Percentiles rank a stretch among this genome's conserved stretches.
These are phyloP conservation scores for Hylodesmum podocarpum DNA, from an alignment of 306 rosid species.

Conservation along the genomic window DNA sequence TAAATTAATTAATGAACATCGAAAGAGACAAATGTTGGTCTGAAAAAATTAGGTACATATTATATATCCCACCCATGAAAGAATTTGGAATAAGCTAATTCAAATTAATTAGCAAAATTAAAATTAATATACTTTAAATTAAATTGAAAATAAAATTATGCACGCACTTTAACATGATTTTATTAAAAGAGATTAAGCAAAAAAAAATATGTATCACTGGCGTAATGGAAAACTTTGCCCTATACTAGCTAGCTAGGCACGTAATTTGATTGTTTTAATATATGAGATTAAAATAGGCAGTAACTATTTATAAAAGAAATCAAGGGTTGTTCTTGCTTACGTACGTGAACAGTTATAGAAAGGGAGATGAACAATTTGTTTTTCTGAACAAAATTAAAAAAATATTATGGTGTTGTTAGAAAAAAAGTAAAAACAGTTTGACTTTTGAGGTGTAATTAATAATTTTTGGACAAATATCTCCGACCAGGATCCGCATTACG, in stretches of 20 bases:
- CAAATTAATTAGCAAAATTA: not conserved
- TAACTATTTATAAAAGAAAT: not conserved
- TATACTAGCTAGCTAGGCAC: not conserved
- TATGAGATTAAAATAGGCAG: not conserved
- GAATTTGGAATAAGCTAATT: not conserved
- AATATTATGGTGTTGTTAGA: not conserved
- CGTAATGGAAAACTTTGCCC: not conserved
- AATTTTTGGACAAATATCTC: slow-evolving; percentile 2
- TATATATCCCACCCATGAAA: not conserved
- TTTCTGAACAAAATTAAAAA: not conserved
- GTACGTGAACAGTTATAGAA: not conserved
- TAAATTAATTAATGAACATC: not conserved
- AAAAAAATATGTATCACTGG: not conserved
- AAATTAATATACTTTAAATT: not conserved
- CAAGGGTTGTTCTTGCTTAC: not conserved
- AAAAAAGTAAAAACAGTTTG: not conserved
- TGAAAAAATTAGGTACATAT: too few species aligned
- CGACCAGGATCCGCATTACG: slow-evolving; percentile 33
- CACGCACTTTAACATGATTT: not conserved
- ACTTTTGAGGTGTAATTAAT: not conserved
- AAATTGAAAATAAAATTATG: not conserved
- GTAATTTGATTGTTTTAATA: not conserved
- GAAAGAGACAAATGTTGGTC: not conserved
- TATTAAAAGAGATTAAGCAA: too few species aligned
- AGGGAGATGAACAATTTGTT: not conserved